Base-by-base conservation (phyloP, 2,329 filamentous ascomycete genomes). In the Diplodia seriata region DNA sequence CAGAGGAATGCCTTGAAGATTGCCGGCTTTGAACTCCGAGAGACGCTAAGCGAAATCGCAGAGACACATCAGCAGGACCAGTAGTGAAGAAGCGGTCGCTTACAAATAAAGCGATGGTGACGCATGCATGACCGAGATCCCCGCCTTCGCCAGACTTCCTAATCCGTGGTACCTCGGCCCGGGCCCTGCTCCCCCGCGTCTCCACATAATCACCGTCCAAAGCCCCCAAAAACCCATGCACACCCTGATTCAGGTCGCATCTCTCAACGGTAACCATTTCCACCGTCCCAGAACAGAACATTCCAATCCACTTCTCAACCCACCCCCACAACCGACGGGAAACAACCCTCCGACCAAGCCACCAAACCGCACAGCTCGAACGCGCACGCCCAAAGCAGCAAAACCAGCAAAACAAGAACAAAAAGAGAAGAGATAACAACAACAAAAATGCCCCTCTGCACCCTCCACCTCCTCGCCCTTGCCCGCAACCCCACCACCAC, bases 391-490 rank as follows among this genome's bases (percentile, higher is more conserved):
- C 23, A n/a, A 38, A 15, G 2, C 33, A 38, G 2, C 53, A 15
- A 31, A 31, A 23, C 8, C 31, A 31, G 31, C 23, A 18, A 26
- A 49, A 23, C 29, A 4, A 23, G 18, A 31, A 23, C 2, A 33
- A 7, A 23, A 23, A 62, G 33, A 33, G 15, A 9, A 33, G 36
- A 26, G n/a, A n/a, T n/a, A n/a, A n/a, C n/a, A n/a, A n/a, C n/a
- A n/a, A n/a, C 20, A 14, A 47, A 33, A 23, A 86, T 86, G 83
- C 83, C 83, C 64, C 77, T 85, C 69, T 82, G 80, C 70, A 82
- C 82, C 2, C 71, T 85, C 56, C 76, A 83, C 71, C 80, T 85
- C 68, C 70, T 85, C 56, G 76, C 80, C 33, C 79, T 86, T 3
- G 72, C 75, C 49, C 33, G 29, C 15, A 72, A 77, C 23, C 2